These are phyloP conservation scores for Geosiphon pyriformis DNA, from an alignment of 192 early-diverging fungal species.

Conservation along the genomic window DNA sequence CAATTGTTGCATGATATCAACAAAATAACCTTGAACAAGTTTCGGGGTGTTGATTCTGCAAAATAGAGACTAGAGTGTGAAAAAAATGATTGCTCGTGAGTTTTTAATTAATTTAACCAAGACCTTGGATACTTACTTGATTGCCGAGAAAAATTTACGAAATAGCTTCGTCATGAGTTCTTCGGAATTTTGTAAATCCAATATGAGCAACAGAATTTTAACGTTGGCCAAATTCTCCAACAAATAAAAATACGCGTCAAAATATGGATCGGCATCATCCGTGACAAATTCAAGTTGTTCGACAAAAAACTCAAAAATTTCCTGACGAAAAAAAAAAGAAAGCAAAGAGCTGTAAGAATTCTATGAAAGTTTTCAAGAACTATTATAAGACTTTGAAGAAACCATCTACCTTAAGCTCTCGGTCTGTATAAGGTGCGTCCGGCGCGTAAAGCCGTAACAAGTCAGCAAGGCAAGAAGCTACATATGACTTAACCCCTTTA, in stretches of 20 bases:
- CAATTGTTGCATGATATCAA: constrained; percentile 78
- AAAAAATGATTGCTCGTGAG: constrained; percentile 11
- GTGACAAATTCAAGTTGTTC: constrained; percentile 64
- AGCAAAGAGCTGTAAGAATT: background rate
- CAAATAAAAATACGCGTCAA: constrained; percentile 71
- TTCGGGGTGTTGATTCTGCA: constrained; percentile 61
- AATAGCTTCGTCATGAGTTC: constrained; percentile 72
- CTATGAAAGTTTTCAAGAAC: constrained; percentile 1
- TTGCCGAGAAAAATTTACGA: constrained; percentile 61
- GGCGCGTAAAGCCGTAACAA: constrained; percentile 89
- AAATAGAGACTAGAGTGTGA: background rate
- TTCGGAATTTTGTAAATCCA: constrained; percentile 71
- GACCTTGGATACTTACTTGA: constrained; percentile 39
- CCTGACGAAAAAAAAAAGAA: constrained; percentile 31
- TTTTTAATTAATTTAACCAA: constrained; percentile 5
- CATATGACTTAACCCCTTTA: constrained; percentile 64
- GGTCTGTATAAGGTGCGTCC: constrained; percentile 80
- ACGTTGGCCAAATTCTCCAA: constrained; percentile 85
- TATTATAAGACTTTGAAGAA: background rate
- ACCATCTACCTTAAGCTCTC: constrained; percentile 67
- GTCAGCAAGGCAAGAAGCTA: constrained; percentile 87
- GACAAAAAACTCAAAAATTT: constrained; percentile 80
- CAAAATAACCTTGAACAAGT: constrained; percentile 71
- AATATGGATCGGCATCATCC: constrained; percentile 58
- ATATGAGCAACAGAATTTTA: constrained; percentile 74